Evolutionary conservation across 768 basidiomycete species (phyloP).

Genomic region (Mycena epipterygia): DNA sequence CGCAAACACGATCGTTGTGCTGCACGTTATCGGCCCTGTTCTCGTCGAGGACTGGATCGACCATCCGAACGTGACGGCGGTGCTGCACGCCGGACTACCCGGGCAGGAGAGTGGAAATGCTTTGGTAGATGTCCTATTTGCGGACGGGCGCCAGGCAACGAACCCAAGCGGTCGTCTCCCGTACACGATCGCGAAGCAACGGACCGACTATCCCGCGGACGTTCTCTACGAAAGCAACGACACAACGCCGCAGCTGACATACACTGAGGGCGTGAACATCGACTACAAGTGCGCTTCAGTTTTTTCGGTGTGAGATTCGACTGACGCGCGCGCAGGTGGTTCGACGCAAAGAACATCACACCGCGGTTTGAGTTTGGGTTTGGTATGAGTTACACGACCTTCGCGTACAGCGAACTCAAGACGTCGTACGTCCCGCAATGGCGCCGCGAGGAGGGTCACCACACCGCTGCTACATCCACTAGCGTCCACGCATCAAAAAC

Average conservation of each 20-base stretch:
- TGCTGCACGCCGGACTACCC: slow-evolving; percentile 58
- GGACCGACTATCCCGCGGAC: slow-evolving; percentile 60
- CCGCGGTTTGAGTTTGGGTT: slow-evolving; percentile 49
- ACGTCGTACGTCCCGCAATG: slow-evolving; percentile 17
- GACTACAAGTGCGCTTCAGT: slow-evolving; percentile 45
- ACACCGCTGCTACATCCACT: not conserved
- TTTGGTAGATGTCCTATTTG: slow-evolving; percentile 72
- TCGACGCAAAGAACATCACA: slow-evolving; percentile 48
- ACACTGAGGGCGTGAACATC: slow-evolving; percentile 35
- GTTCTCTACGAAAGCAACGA: slow-evolving; percentile 8
- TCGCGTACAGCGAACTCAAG: slow-evolving; percentile 50
- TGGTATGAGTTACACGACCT: slow-evolving; percentile 58
- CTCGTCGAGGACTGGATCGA: slow-evolving; percentile 72
- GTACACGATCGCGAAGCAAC: slow-evolving; percentile 68
- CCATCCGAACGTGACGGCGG: slow-evolving; percentile 66
- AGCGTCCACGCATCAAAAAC: not conserved
- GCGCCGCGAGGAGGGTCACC: not conserved
- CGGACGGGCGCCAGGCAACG: slow-evolving; percentile 48
- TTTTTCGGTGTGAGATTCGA: too few species aligned
- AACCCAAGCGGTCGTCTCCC: slow-evolving; percentile 67
- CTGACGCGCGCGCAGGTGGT: slow-evolving; percentile 32
- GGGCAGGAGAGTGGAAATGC: slow-evolving; percentile 74
- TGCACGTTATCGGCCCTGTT: slow-evolving; percentile 71
- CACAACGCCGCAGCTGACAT: slow-evolving; percentile 25
- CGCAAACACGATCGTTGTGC: slow-evolving; percentile 74